A percentile compares a stretch with the other conserved stretches of the same genome.
phyloP scores from a whole-genome alignment of 2,329 filamentous ascomycete genomes.

The Leptographium galeiforme region DNA sequence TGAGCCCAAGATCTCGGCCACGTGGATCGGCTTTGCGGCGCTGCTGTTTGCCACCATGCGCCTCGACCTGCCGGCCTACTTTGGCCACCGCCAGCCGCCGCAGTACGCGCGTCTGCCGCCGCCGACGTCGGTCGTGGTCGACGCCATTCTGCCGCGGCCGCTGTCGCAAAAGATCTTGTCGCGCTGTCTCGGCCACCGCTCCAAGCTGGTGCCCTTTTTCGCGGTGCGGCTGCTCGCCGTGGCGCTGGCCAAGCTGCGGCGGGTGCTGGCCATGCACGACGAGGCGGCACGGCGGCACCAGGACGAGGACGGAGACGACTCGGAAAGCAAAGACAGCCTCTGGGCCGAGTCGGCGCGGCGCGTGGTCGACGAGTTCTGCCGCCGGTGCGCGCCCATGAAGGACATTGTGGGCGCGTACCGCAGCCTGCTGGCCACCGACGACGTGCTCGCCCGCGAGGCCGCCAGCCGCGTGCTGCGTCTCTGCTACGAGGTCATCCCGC shows the following conservation, averaged over 20 bases:
- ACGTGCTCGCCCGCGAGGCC: constrained; percentile 62
- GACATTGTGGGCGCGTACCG: constrained; percentile 66
- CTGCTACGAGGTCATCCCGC: constrained; percentile 76
- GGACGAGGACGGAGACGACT: background rate
- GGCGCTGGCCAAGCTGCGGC: constrained; percentile 64
- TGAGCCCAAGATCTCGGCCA: constrained; percentile 81
- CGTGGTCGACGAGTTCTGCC: constrained; percentile 61
- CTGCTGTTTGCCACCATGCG: constrained; percentile 74
- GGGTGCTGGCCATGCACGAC: constrained; percentile 47
- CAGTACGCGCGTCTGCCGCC: constrained; percentile 57
- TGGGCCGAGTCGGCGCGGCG: constrained; percentile 60
- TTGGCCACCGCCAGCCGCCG: constrained; percentile 45
- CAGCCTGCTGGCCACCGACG: constrained; percentile 33
- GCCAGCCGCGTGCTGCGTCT: constrained; percentile 64
- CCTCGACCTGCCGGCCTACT: constrained; percentile 56
- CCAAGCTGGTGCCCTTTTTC: constrained; percentile 72
- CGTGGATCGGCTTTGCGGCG: constrained; percentile 88
- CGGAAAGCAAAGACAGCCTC: constrained; percentile 15
- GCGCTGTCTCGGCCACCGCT: constrained; percentile 65
- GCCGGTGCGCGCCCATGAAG: constrained; percentile 68
- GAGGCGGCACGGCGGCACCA: constrained; percentile 18
- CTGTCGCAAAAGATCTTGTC: constrained; percentile 67
- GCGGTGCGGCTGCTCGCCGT: constrained; percentile 66
- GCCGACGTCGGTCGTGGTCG: constrained; percentile 63
- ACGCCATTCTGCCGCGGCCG: constrained; percentile 74